Percentiles rank a stretch among this genome's conserved stretches.
phyloP scores from a whole-genome alignment of 2,329 filamentous ascomycete genomes.

The Gremmenia infestans region DNA sequence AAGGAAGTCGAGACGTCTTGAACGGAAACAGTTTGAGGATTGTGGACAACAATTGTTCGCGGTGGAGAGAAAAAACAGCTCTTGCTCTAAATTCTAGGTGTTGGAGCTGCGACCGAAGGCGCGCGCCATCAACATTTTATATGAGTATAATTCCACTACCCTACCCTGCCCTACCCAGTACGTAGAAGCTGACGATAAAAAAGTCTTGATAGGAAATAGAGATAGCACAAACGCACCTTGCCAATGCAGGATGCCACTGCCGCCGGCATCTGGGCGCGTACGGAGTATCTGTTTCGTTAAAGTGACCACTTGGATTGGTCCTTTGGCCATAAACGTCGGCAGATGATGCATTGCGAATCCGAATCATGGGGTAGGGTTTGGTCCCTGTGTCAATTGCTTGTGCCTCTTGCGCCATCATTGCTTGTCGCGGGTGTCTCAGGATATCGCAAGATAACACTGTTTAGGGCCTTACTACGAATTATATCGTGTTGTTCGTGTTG shows the following conservation, averaged over 20 bases:
- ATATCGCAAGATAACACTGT: slow-evolving; percentile 5
- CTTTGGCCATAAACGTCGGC: neutral
- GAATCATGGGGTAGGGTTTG: neutral
- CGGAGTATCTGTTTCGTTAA: too few relatives aligned
- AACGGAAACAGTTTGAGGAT: neutral
- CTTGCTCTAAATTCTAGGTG: neutral
- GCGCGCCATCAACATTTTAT: neutral
- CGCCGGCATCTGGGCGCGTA: too few relatives aligned
- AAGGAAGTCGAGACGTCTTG: slow-evolving; percentile 5
- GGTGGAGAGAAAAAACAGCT: neutral
- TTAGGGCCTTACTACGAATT: neutral
- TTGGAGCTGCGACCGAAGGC: neutral
- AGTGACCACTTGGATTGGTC: neutral
- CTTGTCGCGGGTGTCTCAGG: neutral
- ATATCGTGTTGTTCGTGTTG: neutral
- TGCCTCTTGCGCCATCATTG: neutral
- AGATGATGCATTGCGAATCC: slow-evolving; percentile 8
- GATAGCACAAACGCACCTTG: neutral
- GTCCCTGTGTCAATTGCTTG: slow-evolving; percentile 8
- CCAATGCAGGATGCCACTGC: too few relatives aligned
- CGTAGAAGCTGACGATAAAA: neutral
- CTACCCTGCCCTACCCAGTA: neutral
- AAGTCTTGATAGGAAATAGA: neutral
- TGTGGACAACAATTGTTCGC: neutral
- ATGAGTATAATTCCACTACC: neutral